Evolutionary conservation across 176 grass and related monocot species (phyloP), one percentile per base, ranked within the genome.

Genomic region (Pontederia paniculata): DNA sequence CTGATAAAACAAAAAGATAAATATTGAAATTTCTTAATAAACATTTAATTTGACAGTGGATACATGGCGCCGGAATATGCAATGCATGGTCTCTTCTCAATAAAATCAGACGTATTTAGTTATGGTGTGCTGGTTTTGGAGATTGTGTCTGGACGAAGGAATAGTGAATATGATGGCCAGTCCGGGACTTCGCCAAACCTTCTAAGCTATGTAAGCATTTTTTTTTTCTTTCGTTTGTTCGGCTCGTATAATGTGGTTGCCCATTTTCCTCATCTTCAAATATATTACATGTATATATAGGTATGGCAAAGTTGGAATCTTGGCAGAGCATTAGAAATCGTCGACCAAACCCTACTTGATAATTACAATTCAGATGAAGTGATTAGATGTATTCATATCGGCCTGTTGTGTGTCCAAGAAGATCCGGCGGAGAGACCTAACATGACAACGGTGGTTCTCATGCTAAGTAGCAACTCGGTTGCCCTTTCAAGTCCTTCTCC

Each of bases 31-130:
- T 9, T 1, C 25, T 52, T 12, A 67, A 8, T 18, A 0, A 44
- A 20, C 17, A 21, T 2, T 15, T 16, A 15, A 20, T 17, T 20
- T 16, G 8, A 16, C 42, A 75, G 61, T 59, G 72, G 72, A 59
- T 75, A 67, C 50, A 75, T 75, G 72, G 51, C 12, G 13, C 67
- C 75, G 12, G 65, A 78, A 31, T 83, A 84, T 22, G 80, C 66
- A 11, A 69, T 74, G 52, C 65, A 58, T 15, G 81, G 81, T 1
- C 44, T 43, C 9, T 67, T 74, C 45, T 78, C 75, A 6, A 60
- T 48, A 5, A 84, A 78, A 48, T 69, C 72, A 20, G 75, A 84
- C 17, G 70, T 84, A 2, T 84, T 75, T 11, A 78, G 80, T 45
- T 82, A 61, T 15, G 73, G 73, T 48, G 47, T 82, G 6, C 51